phyloP scores from a whole-genome alignment of 1,284 basidiomycete species.

The Flammula alnicola region DNA sequence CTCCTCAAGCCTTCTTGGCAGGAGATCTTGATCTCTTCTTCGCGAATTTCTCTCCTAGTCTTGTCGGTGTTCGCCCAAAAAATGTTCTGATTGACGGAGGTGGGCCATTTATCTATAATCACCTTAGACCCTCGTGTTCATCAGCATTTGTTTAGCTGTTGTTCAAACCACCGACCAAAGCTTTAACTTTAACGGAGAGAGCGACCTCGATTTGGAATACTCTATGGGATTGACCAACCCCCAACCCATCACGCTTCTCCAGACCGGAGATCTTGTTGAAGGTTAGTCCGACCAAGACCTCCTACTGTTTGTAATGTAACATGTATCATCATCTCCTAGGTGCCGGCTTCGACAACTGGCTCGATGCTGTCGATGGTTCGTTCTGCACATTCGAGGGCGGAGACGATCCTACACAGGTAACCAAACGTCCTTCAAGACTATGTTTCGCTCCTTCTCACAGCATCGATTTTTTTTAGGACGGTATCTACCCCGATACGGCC shows the following conservation, averaged over 20 bases:
- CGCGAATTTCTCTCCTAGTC: conserved; percentile 38
- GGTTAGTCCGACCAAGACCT: conserved; percentile 31
- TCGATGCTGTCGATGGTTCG: conserved; percentile 51
- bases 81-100: conserved; percentile 38
- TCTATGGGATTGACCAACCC: conserved; percentile 43
- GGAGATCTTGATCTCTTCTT: conserved; percentile 39
- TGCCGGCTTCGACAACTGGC: conserved; percentile 48
- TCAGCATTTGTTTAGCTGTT: conserved; percentile 12
- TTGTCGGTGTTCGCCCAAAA: conserved; percentile 33
- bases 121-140: not conserved
- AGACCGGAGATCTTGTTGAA: conserved; percentile 51
- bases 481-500: conserved; percentile 54
- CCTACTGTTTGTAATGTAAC: conserved; percentile 27
- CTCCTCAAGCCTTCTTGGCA: conserved; percentile 37
- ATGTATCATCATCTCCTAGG: conserved; percentile 16
- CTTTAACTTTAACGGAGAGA: conserved; percentile 56
- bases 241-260: conserved; percentile 50
- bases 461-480: conserved; percentile 37
- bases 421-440: not conserved
- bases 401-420: conserved; percentile 49
- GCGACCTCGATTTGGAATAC: conserved; percentile 55
- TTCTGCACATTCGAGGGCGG: conserved; percentile 69
- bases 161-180: conserved; percentile 27
- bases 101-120: conserved; percentile 7
- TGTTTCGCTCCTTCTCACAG: not conserved